Evolutionary conservation across 129 eudicot genomes (phyloP).

Genomic region (Artemisia tridentata): DNA sequence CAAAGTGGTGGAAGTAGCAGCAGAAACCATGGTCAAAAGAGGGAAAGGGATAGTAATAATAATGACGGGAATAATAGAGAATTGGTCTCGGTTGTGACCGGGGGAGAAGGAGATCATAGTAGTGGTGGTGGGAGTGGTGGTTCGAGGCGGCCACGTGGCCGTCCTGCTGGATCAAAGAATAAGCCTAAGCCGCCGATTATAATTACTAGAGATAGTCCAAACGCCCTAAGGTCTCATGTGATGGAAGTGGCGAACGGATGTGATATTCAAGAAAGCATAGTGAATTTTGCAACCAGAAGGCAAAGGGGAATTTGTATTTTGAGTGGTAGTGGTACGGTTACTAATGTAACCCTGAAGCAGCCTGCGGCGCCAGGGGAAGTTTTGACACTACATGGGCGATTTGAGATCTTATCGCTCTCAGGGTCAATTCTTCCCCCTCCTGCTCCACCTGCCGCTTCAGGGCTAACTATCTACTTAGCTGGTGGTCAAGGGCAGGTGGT

Average conservation of each 20-base stretch:
- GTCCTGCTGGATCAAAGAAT: constrained; percentile 92
- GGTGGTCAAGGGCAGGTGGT: constrained; percentile 96
- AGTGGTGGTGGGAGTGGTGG: constrained; percentile 37
- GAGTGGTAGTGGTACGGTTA: constrained; percentile 72
- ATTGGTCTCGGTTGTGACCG: constrained; percentile 30
- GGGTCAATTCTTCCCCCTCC: constrained; percentile 89
- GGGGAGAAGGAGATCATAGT: constrained; percentile 42
- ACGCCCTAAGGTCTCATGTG: constrained; percentile 90
- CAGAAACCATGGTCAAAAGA: constrained; percentile 36
- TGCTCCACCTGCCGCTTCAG: constrained; percentile 89
- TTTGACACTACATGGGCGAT: constrained; percentile 74
- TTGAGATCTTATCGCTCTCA: constrained; percentile 81
- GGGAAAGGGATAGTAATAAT: constrained; percentile 39
- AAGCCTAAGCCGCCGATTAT: constrained; percentile 90
- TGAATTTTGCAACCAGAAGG: constrained; percentile 61
- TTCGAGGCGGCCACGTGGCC: constrained; percentile 65
- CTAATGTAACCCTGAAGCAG: constrained; percentile 75
- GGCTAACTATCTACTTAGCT: constrained; percentile 67
- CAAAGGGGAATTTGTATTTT: constrained; percentile 83
- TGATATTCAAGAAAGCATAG: constrained; percentile 72
- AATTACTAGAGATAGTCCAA: constrained; percentile 81
- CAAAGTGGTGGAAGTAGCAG: constrained; percentile 45
- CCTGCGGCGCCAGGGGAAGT: constrained; percentile 70
- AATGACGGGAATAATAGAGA: constrained; percentile 36
- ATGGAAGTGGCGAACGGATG: constrained; percentile 79